Evolutionary conservation across 129 eudicot genomes (phyloP).

Genomic region (Tanacetum coccineum): DNA sequence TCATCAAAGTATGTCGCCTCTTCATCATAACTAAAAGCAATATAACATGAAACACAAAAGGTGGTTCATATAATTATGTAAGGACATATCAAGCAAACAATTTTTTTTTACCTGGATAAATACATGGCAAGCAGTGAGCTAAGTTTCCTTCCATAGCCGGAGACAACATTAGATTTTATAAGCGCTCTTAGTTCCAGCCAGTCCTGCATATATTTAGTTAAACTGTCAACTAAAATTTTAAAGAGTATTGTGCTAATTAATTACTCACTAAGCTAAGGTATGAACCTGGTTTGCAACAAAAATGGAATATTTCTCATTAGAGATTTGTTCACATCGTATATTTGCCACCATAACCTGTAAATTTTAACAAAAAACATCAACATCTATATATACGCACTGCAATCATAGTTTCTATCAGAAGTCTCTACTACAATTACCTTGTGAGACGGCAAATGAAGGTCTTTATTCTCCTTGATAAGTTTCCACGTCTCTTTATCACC

Average conservation of each 20-base stretch:
- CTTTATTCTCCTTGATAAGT: constrained; percentile 69
- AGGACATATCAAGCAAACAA: neutral
- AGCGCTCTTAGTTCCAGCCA: too few species aligned
- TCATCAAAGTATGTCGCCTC: neutral
- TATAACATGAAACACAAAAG: neutral
- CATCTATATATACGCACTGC: neutral
- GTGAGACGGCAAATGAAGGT: constrained; percentile 74
- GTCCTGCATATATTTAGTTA: neutral
- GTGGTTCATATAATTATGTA: neutral
- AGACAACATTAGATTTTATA: too few species aligned
- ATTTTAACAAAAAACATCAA: neutral
- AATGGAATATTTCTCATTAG: neutral
- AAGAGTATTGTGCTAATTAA: neutral
- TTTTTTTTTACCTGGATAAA: neutral
- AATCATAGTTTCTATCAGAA: neutral
- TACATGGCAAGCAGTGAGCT: too few species aligned
- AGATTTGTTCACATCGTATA: constrained; percentile 5
- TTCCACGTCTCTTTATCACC: constrained; percentile 69
- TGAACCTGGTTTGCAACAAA: neutral
- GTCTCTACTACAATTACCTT: constrained; percentile 32
- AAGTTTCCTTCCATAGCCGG: too few species aligned
- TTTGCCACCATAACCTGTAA: constrained; percentile 12
- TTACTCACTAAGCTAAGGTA: too few species aligned
- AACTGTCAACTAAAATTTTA: neutral
- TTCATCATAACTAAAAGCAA: constrained; percentile 8